phyloP scores from a whole-genome alignment of 75 land plant genomes.

The Azolla pinnata region DNA sequence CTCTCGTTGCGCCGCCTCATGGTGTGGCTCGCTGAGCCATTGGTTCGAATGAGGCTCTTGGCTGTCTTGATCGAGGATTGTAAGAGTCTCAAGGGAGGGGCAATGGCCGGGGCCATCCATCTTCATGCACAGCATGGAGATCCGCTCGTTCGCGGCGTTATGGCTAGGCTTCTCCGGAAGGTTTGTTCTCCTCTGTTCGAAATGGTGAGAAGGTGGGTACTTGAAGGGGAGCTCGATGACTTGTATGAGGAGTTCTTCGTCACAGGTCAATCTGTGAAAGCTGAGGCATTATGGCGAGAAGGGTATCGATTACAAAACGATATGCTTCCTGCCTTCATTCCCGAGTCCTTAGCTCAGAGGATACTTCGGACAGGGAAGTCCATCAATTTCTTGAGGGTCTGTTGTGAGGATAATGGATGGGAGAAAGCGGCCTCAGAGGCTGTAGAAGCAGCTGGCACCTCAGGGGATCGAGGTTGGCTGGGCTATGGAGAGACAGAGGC shows the following conservation, averaged over 20 bases:
- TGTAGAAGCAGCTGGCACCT: constrained; percentile 76
- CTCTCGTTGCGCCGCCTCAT: constrained; percentile 72
- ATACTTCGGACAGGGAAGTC: constrained; percentile 98
- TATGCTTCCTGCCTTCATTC: constrained; percentile 92
- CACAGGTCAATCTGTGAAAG: constrained; percentile 70
- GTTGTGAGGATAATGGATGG: constrained; percentile 98
- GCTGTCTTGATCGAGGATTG: constrained; percentile 93
- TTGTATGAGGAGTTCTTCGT: constrained; percentile 82
- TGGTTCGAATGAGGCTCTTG: constrained; percentile 90
- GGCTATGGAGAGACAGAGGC: constrained; percentile 97
- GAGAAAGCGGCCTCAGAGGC: constrained; percentile 79
- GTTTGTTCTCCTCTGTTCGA: constrained; percentile 95
- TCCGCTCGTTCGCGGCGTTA: constrained; percentile 72
- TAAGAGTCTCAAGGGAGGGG: constrained; percentile 68
- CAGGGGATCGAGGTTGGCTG: constrained; percentile 68
- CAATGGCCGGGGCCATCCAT: constrained; percentile 98
- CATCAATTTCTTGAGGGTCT: constrained; percentile 89
- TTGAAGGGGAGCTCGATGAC: constrained; percentile 96
- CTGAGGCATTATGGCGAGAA: constrained; percentile 90
- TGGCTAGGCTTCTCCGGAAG: constrained; percentile 62
- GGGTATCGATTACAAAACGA: constrained; percentile 71
- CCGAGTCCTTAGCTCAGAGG: constrained; percentile 78
- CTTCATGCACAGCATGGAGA: constrained; percentile 91
- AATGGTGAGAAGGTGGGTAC: constrained; percentile 95
- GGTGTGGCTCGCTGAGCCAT: constrained; percentile 95